Base-by-base conservation (phyloP, 257 asterid genomes). In the Penstemon davidsonii region DNA sequence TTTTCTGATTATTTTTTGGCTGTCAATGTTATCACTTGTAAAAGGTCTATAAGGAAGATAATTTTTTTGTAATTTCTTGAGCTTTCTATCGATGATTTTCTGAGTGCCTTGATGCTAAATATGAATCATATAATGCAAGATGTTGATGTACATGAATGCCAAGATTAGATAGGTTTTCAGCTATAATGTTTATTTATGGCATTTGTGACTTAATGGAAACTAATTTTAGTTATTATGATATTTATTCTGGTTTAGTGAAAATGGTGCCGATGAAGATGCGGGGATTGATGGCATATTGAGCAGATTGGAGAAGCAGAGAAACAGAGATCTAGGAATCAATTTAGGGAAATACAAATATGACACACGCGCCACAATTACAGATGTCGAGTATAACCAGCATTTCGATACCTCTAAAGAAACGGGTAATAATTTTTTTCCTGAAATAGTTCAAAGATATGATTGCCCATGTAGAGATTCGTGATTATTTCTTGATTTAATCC, bases 231-330 rank as follows among this genome's bases (percentile, higher is more conserved):
- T 4, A 44, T 71, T 36, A 12, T 18, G 49, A 19, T 43, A 37
- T 40, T 54, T 51, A 60, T 57, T 60, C 67, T 83, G 81, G 51
- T 73, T 62, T 73, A 93, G 97, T 68, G 87, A 84, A 60, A 64
- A 37, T 57, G 80, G 65, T 74, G 71, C 75, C 55, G 86, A 77
- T 56, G 84, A 75, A 80, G 88, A 78, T 67, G 67, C 78, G 4
- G 96, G 90, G 41, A 73, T 90, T 70, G 85, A 80, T 11, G 97
- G 96, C 62, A 91, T 94, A 76, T 66, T 94, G 83, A 83, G 81
- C 65, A 79, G 96, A 72, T 75, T 94, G 77, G 91, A 84, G 83
- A 91, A 84, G 76, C 89, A 91, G 79, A 87, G 96, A 84, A 82
- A 68, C 64, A 79, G 47, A 0, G 78, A 86, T 51, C 65, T 88